Evolutionary conservation across 2,329 filamentous ascomycete species (phyloP).

Genomic region (Fusarium devonianum): DNA sequence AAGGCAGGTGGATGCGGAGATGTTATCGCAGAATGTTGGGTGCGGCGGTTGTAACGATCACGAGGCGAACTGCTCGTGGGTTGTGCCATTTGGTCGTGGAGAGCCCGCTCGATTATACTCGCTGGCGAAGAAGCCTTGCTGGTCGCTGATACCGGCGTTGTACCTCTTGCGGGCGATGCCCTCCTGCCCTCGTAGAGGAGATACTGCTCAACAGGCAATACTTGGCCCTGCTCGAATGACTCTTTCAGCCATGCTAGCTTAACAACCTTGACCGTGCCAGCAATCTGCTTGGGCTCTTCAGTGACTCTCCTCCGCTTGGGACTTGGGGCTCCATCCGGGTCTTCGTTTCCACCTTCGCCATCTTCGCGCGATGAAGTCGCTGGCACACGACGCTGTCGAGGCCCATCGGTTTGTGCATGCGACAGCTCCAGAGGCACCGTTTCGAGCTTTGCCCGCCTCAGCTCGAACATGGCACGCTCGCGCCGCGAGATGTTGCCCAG

Average conservation of each 20-base stretch:
- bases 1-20: slow-evolving; percentile 51
- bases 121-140: slow-evolving; percentile 14
- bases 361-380: no score
- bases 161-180: slow-evolving; percentile 7
- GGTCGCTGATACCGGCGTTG: not conserved
- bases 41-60: slow-evolving; percentile 12
- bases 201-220: slow-evolving; percentile 60
- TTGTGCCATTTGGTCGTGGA: slow-evolving; percentile 19
- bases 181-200: slow-evolving; percentile 61
- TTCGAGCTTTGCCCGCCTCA: slow-evolving; percentile 70
- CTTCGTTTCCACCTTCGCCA: slow-evolving; percentile 1
- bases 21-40: slow-evolving; percentile 5
- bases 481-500: slow-evolving; percentile 76
- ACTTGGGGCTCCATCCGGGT: slow-evolving; percentile 6
- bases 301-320: slow-evolving; percentile 33
- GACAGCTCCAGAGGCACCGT: slow-evolving; percentile 53
- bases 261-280: slow-evolving; percentile 58
- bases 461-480: slow-evolving; percentile 77
- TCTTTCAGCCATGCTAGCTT: slow-evolving; percentile 66
- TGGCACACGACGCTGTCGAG: not conserved
- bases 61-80: slow-evolving; percentile 12
- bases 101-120: slow-evolving; percentile 35
- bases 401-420: not conserved
- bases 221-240: slow-evolving; percentile 52
- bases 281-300: not conserved